Percentiles rank a stretch among this genome's conserved stretches.
phyloP scores from a whole-genome alignment of 2,329 filamentous ascomycete species.

The Ophiostoma sp. region DNA sequence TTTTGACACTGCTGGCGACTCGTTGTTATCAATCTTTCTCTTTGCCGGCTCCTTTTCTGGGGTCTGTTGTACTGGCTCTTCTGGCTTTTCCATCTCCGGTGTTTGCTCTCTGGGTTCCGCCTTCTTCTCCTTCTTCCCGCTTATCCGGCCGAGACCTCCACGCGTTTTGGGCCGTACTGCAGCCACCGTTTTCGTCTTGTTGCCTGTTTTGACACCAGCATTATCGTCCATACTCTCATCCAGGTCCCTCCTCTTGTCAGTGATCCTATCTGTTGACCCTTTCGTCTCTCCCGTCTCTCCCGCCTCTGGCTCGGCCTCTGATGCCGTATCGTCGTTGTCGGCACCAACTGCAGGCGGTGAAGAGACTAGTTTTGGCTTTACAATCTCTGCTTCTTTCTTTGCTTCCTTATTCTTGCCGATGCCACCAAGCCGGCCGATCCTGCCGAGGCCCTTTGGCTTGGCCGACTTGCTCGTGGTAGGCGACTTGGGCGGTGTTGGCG shows the following conservation, averaged over 20 bases:
- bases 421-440: slow-evolving; percentile 22
- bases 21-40: neutral
- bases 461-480: neutral
- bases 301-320: slow-evolving; percentile 35
- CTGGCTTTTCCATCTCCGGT: neutral
- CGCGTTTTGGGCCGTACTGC: slow-evolving; percentile 26
- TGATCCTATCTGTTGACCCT: neutral
- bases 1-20: slow-evolving; percentile 3
- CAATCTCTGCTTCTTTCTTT: neutral
- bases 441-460: slow-evolving; percentile 17
- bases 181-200: slow-evolving; percentile 26
- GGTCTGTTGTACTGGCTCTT: neutral
- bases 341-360: slow-evolving; percentile 25
- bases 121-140: slow-evolving; percentile 29
- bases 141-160: slow-evolving; percentile 41
- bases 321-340: slow-evolving; percentile 38
- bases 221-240: neutral
- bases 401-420: slow-evolving; percentile 34
- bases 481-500: slow-evolving; percentile 21
- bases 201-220: neutral
- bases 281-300: neutral
- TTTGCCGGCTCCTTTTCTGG: neutral
- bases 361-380: slow-evolving; percentile 39
- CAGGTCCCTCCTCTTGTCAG: neutral
- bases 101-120: neutral